Percentiles rank a stretch among this genome's conserved stretches.
Conservation (phyloP, 495 filamentous ascomycete genomes). For the Gamarada debralockiae region DNA sequence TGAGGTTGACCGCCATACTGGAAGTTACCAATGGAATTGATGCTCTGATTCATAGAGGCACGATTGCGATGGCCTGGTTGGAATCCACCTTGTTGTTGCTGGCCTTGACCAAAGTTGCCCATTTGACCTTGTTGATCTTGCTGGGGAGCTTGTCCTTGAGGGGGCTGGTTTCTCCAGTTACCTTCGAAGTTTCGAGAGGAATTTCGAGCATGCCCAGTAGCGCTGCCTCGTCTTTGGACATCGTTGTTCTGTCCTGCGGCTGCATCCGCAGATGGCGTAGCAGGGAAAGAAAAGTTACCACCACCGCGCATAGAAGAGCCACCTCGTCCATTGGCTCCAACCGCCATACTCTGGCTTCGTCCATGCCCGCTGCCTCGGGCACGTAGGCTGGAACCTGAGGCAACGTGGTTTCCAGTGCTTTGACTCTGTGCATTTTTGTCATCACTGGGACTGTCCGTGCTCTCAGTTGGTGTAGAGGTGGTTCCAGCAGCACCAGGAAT, state of each 20-base stretch:
- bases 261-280: slow-evolving; percentile 26
- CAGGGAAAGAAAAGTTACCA: slow-evolving; percentile 31
- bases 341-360: slow-evolving; percentile 60
- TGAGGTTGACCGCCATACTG: slow-evolving; percentile 92
- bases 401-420: slow-evolving; percentile 23
- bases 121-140: slow-evolving; percentile 35
- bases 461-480: slow-evolving; percentile 46
- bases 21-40: slow-evolving; percentile 81
- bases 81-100: slow-evolving; percentile 60
- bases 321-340: slow-evolving; percentile 44
- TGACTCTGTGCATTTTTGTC: slow-evolving; percentile 42
- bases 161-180: slow-evolving; percentile 90
- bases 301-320: slow-evolving; percentile 33
- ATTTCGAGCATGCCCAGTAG: slow-evolving; percentile 65
- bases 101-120: slow-evolving; percentile 60
- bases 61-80: slow-evolving; percentile 89
- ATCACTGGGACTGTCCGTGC: slow-evolving; percentile 44
- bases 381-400: slow-evolving; percentile 22
- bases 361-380: slow-evolving; percentile 51
- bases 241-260: slow-evolving; percentile 39
- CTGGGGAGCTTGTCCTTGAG: slow-evolving; percentile 48
- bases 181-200: slow-evolving; percentile 92
- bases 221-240: slow-evolving; percentile 65
- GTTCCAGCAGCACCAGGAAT: slow-evolving; percentile 60
- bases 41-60: slow-evolving; percentile 73